A percentile compares a stretch with the other conserved stretches of the same genome.
phyloP scores from a whole-genome alignment of 2,329 filamentous ascomycete genomes.

The Paraphaeosphaeria minitans region DNA sequence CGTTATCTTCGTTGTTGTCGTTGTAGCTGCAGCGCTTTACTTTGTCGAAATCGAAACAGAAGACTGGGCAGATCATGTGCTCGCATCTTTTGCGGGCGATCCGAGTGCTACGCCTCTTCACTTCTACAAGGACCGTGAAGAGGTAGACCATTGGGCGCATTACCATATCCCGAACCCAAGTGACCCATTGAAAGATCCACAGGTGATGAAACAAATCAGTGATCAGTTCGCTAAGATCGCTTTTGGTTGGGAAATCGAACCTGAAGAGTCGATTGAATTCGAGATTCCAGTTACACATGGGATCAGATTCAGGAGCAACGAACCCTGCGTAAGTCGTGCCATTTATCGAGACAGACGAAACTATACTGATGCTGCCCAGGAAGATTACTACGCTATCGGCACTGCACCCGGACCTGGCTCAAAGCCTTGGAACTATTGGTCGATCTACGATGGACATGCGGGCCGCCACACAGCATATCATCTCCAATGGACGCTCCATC shows the following conservation, averaged over 20 bases:
- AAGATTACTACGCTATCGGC: constrained; percentile 40
- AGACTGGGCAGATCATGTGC: constrained; percentile 29
- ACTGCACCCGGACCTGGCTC: constrained; percentile 35
- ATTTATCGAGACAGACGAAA: neutral
- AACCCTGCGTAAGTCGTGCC: constrained; percentile 28
- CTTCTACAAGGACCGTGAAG: constrained; percentile 33
- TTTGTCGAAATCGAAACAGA: constrained; percentile 25
- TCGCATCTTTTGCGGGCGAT: constrained; percentile 24
- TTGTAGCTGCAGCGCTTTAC: constrained; percentile 32
- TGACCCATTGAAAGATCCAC: constrained; percentile 25
- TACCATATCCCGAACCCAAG: constrained; percentile 30
- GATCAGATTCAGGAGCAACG: constrained; percentile 35
- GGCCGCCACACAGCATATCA: constrained; percentile 51
- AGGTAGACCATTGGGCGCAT: constrained; percentile 33
- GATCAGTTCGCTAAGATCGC: constrained; percentile 33
- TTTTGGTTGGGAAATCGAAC: constrained; percentile 35
- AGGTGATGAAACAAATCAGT: constrained; percentile 26
- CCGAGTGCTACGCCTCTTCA: constrained; percentile 27
- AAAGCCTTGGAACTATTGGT: constrained; percentile 47
- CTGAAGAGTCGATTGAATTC: constrained; percentile 28
- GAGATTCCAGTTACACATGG: constrained; percentile 43
- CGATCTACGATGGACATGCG: constrained; percentile 58
- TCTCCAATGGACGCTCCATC: constrained; percentile 51
- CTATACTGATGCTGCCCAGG: constrained; percentile 20
- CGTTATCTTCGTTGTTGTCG: constrained; percentile 26